phyloP scores from a whole-genome alignment of 495 filamentous ascomycete genomes.

The Cairneyella variabilis region DNA sequence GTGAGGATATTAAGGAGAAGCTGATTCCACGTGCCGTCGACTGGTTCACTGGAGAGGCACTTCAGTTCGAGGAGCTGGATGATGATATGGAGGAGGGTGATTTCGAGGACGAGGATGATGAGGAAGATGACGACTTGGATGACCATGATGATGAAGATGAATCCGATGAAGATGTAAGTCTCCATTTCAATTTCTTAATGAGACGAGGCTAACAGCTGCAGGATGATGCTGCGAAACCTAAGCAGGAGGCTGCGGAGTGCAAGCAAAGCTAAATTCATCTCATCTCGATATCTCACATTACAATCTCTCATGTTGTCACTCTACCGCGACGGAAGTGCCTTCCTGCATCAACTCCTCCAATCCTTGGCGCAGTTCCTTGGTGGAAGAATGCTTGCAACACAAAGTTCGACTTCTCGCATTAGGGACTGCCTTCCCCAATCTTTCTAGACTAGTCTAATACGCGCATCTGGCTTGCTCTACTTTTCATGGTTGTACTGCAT shows the following conservation, averaged over 20 bases:
- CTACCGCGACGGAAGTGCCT: too few species aligned
- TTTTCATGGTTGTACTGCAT: slow-evolving; percentile 16
- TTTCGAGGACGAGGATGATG: slow-evolving; percentile 85
- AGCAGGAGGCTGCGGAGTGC: slow-evolving; percentile 98
- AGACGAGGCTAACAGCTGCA: slow-evolving; percentile 33
- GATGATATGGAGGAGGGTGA: slow-evolving; percentile 82
- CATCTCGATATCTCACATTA: neutral
- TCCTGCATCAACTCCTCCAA: neutral
- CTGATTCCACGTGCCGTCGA: slow-evolving; percentile 97
- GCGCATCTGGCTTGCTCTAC: slow-evolving; percentile 10
- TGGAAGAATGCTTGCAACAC: slow-evolving; percentile 4
- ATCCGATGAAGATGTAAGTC: slow-evolving; percentile 87
- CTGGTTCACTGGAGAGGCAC: slow-evolving; percentile 98
- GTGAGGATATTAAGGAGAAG: slow-evolving; percentile 99
- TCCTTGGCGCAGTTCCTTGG: slow-evolving; percentile 10
- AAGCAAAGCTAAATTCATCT: slow-evolving; percentile 81
- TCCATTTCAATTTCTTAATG: neutral
- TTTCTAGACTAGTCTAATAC: slow-evolving; percentile 25
- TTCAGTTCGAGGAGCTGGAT: slow-evolving; percentile 93
- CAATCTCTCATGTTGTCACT: neutral
- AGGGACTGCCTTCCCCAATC: slow-evolving; percentile 4
- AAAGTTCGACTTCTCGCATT: slow-evolving; percentile 13
- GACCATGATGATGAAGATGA: slow-evolving; percentile 84
- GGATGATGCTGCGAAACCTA: slow-evolving; percentile 95
- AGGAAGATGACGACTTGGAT: slow-evolving; percentile 83